Evolutionary conservation across 73 alveolate species (phyloP).

Genomic region (Symbiodinium natans): DNA sequence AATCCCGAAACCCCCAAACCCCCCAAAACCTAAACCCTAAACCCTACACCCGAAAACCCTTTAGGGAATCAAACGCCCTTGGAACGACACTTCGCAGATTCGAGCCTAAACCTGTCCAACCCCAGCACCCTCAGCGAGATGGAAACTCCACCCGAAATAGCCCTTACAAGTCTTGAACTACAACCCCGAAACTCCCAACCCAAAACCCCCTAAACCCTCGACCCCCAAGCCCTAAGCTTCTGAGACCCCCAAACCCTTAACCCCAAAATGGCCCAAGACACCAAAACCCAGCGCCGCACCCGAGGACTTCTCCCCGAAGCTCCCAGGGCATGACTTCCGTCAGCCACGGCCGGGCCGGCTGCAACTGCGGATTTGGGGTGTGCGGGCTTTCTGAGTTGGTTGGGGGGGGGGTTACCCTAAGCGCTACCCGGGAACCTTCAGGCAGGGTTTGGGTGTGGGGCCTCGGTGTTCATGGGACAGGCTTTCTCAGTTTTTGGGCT

Average conservation of each 20-base stretch:
- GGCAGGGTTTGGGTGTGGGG: no score
- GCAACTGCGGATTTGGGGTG: not conserved
- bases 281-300: not conserved
- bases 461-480: no score
- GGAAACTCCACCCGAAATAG: not conserved
- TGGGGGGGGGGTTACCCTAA: no score
- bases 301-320: slow-evolving; percentile 78
- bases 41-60: no score
- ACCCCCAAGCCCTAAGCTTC: not conserved
- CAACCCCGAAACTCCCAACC: not conserved
- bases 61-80: no score
- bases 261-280: not conserved
- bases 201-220: not conserved
- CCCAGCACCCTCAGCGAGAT: no score
- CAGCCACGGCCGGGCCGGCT: slow-evolving; percentile 40
- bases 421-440: no score
- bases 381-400: not conserved
- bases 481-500: not conserved
- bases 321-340: slow-evolving; percentile 83
- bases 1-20: no score
- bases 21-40: no score
- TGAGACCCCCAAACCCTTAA: not conserved
- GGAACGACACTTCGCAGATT: no score
- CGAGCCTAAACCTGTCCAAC: no score
- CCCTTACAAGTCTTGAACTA: not conserved